These are phyloP conservation scores for Exophiala calicioides DNA, from an alignment of 2,329 filamentous ascomycete genomes.

Conservation along the genomic window DNA sequence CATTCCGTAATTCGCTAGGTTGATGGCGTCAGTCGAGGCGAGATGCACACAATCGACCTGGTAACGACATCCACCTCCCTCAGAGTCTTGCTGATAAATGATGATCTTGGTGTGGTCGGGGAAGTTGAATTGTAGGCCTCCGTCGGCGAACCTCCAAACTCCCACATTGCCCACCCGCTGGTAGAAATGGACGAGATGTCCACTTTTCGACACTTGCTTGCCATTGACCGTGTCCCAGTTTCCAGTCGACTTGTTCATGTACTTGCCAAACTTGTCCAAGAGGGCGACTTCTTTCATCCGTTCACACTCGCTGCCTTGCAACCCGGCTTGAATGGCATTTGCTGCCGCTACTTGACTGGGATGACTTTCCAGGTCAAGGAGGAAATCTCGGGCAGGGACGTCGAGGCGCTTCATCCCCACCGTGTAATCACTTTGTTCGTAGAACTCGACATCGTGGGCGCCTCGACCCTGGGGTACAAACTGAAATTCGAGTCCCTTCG, in stretches of 20 bases:
- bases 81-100: constrained; percentile 37
- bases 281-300: constrained; percentile 52
- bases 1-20: constrained; percentile 43
- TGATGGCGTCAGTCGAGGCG: constrained; percentile 47
- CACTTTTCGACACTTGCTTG: constrained; percentile 31
- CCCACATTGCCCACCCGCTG: constrained; percentile 54
- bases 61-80: constrained; percentile 29
- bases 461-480: constrained; percentile 41
- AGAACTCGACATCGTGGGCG: constrained; percentile 47
- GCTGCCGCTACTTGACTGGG: constrained; percentile 28
- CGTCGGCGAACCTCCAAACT: constrained; percentile 54
- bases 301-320: constrained; percentile 44
- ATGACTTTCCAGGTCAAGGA: constrained; percentile 26
- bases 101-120: constrained; percentile 55
- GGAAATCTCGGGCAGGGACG: constrained; percentile 43
- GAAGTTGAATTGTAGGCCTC: constrained; percentile 55
- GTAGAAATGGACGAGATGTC: constrained; percentile 52
- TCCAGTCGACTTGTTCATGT: constrained; percentile 52
- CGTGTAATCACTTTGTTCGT: constrained; percentile 45
- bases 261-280: constrained; percentile 54
- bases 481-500: constrained; percentile 45
- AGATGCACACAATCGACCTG: constrained; percentile 52
- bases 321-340: constrained; percentile 28
- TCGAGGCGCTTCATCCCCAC: constrained; percentile 44
- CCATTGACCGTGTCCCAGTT: constrained; percentile 38